Evolutionary conservation across 768 basidiomycete genomes (phyloP).

Genomic region (Leccinum disarticulatum): DNA sequence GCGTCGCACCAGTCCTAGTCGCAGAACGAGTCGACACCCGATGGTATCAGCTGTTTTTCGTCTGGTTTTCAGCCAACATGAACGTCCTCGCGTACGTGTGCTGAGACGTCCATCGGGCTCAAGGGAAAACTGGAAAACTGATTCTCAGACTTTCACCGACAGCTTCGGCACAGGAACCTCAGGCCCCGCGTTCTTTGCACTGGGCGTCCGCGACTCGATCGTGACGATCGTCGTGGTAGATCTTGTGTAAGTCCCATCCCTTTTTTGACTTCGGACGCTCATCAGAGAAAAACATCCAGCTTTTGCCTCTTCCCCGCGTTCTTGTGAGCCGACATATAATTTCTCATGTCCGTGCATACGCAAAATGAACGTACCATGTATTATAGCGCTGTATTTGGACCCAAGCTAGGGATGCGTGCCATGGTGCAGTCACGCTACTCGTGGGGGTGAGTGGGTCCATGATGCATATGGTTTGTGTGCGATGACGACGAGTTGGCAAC

Average conservation of each 20-base stretch:
- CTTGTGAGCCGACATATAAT: conserved; percentile 31
- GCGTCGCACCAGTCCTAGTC: conserved; percentile 40
- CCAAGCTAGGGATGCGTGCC: conserved; percentile 54
- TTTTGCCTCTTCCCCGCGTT: conserved; percentile 37
- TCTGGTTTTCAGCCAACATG: conserved; percentile 50
- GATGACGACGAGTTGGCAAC: conserved; percentile 4
- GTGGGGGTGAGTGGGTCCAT: conserved; percentile 41
- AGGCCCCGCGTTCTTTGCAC: conserved; percentile 49
- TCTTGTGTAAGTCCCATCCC: conserved; percentile 36
- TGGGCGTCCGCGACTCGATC: conserved; percentile 44
- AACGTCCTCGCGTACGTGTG: conserved; percentile 42
- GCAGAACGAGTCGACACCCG: conserved; percentile 39
- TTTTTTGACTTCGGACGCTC: not conserved
- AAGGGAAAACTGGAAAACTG: not conserved
- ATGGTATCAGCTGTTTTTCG: conserved; percentile 49
- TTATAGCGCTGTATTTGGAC: conserved; percentile 49
- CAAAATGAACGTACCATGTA: not conserved
- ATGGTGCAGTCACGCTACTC: conserved; percentile 58
- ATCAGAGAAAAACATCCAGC: conserved; percentile 18
- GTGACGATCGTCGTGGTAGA: conserved; percentile 44
- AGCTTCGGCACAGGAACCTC: conserved; percentile 51
- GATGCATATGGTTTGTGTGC: conserved; percentile 7
- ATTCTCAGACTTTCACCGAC: not conserved
- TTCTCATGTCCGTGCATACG: not conserved
- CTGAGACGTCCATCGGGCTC: too few relatives aligned